A percentile compares a stretch with the other conserved stretches of the same genome.
Conservation (phyloP, 2,329 filamentous ascomycete genomes). For the Aspergillus fumigatus region DNA sequence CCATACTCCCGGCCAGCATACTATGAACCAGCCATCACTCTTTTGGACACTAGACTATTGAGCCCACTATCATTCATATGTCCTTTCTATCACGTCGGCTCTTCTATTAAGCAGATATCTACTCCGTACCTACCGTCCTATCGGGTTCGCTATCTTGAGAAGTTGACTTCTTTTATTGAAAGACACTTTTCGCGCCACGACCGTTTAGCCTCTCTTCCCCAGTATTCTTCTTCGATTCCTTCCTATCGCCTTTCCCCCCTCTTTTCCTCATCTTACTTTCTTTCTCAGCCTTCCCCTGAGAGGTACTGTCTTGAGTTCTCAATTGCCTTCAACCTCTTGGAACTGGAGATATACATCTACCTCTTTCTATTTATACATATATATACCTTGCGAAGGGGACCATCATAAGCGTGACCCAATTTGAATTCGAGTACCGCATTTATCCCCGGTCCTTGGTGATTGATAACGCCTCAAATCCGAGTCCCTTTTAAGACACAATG, state of each 20-base stretch:
- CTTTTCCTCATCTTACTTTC: neutral
- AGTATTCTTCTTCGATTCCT: neutral
- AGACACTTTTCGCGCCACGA: neutral
- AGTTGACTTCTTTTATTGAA: neutral
- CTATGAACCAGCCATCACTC: neutral
- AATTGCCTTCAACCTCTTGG: neutral
- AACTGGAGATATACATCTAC: neutral
- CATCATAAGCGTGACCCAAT: neutral
- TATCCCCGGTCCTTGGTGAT: neutral
- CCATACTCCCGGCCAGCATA: neutral
- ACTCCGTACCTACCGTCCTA: neutral
- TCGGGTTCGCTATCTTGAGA: neutral
- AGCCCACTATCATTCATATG: neutral
- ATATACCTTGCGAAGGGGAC: neutral
- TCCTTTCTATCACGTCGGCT: neutral
- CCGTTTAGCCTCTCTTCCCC: neutral
- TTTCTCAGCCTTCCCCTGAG: neutral
- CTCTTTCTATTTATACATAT: neutral
- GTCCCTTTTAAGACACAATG: conserved; percentile 32
- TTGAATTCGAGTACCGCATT: neutral
- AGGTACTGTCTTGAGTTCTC: neutral
- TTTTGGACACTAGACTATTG: conserved; percentile 1
- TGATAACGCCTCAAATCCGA: neutral
- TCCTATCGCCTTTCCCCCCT: neutral
- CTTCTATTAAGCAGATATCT: conserved; percentile 1